Conservation (phyloP, 768 basidiomycete species). For the Harrya chromipes region DNA sequence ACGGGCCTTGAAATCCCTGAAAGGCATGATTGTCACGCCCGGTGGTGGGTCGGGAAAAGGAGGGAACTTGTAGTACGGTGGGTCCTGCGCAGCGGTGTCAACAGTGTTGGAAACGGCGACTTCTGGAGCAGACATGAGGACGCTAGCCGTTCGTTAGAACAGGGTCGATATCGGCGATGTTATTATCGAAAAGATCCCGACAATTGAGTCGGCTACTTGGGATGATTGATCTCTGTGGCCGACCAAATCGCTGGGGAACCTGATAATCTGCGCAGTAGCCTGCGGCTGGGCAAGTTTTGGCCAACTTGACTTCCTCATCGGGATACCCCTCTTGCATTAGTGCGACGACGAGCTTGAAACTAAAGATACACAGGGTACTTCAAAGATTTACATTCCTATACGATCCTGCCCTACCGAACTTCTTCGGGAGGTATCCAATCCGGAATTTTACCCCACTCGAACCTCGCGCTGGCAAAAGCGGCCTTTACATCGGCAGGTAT, state of each 20-base stretch:
- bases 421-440: conserved; percentile 72
- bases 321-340: background rate
- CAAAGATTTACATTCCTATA: background rate
- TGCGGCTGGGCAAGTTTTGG: too few species aligned
- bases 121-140: conserved; percentile 17
- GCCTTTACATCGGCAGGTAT: conserved; percentile 49
- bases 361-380: too few species aligned
- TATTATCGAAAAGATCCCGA: conserved; percentile 10
- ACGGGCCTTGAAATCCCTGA: conserved; percentile 51
- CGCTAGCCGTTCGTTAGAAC: conserved; percentile 5
- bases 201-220: conserved; percentile 15
- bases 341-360: too few species aligned
- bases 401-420: conserved; percentile 38
- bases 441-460: conserved; percentile 69
- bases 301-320: conserved; percentile 11
- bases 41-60: conserved; percentile 47
- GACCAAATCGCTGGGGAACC: conserved; percentile 2
- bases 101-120: conserved; percentile 16
- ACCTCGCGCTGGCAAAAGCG: conserved; percentile 54
- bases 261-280: conserved; percentile 6
- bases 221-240: background rate
- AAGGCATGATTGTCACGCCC: conserved; percentile 50
- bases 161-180: conserved; percentile 10
- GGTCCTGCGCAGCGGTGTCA: conserved; percentile 10
- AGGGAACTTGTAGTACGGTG: conserved; percentile 36